These are phyloP conservation scores for Castanea sativa DNA, from an alignment of 306 rosid species.

Conservation along the genomic window DNA sequence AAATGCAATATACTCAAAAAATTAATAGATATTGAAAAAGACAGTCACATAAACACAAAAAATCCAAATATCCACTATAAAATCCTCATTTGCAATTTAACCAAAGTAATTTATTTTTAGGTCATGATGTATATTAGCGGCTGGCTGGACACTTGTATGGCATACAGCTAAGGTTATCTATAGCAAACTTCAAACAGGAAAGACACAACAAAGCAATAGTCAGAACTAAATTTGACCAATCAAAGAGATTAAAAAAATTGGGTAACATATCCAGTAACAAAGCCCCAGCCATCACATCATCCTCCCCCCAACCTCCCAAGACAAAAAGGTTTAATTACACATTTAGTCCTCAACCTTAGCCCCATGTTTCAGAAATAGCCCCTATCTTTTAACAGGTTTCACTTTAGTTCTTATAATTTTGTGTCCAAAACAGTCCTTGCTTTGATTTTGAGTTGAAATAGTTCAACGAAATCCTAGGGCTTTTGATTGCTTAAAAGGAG, in stretches of 20 bases:
- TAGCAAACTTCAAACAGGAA: not conserved
- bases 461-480: too few species aligned
- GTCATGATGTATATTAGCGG: not conserved
- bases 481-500: too few species aligned
- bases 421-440: too few species aligned
- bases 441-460: too few species aligned
- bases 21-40: not conserved
- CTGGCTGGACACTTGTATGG: not conserved
- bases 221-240: constrained; percentile 6
- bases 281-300: not conserved
- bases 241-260: not conserved
- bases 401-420: too few species aligned
- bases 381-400: too few species aligned
- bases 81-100: not conserved
- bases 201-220: constrained; percentile 3
- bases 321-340: too few species aligned
- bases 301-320: too few species aligned
- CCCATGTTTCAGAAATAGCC: too few species aligned
- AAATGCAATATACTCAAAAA: constrained; percentile 5
- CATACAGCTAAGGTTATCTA: not conserved
- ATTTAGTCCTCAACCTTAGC: too few species aligned
- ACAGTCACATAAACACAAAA: not conserved
- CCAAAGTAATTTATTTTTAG: not conserved
- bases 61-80: not conserved
- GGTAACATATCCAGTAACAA: not conserved